Base-by-base conservation (phyloP, 1,284 basidiomycete species). In the Sparassis latifolia region DNA sequence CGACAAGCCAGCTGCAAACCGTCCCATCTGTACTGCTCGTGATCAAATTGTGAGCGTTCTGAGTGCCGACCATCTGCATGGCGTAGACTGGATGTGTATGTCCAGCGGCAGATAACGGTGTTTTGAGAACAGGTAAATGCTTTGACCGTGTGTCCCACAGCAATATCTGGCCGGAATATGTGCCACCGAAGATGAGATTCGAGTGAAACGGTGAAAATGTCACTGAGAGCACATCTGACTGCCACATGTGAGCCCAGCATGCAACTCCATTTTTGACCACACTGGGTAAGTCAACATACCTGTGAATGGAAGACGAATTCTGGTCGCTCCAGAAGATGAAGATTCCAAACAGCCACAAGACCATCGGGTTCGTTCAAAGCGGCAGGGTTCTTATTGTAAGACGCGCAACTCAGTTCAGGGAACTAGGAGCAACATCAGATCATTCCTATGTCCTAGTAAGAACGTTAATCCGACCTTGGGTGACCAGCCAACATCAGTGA, bases 121-220 rank as follows among this genome's bases (percentile, higher is more conserved):
- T 97, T 72, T 98, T 99, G 53, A 98, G 77, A 1, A 98, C 92
- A 0, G 97, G 96, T 4, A 97, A 73, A 62, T 96, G 92, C 61
- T 96, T 94, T 0, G 94, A 91, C 43, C 96, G 83, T n/a, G 95
- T 98, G 66, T 99, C 96, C 97, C 97, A 99, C 1, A 99, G 78
- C 38, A 99, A 72, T 50, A 99, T 96, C 71, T 99, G 97, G 5
- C 97, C 97, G 31, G 93, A 96, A 66, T 99, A 98, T 9, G 95
- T 97, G 9, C 97, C 97, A 47, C 97, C 97, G 58, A 98, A 96
- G 41, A 99, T 81, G 5, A 99, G 81, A 59, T 97, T 98, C 1
- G 97, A 91, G 67, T 99, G 95, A 70, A 97, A 99, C 0, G 97
- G 95, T 0, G 95, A 97, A 66, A 99, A 98, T 10, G 88, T 86